Evolutionary conservation across 2,329 filamentous ascomycete genomes (phyloP).

Genomic region (Sporothrix euskadiensis): DNA sequence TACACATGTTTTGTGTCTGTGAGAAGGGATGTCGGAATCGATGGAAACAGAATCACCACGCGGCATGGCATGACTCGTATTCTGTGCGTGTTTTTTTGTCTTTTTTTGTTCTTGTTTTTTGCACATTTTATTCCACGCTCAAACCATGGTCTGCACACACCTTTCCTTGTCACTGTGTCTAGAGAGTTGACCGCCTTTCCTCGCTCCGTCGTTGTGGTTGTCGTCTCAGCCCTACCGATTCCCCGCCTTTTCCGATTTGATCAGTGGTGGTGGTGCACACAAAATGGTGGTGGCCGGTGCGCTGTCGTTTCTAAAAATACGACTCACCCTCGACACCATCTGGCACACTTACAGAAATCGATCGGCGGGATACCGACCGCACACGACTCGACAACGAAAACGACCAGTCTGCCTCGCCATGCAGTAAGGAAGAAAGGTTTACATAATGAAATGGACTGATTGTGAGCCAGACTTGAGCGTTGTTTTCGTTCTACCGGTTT

Average conservation of each 20-base stretch:
- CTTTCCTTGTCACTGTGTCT: background rate
- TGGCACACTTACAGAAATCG: background rate
- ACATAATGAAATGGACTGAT: background rate
- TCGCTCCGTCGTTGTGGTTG: background rate
- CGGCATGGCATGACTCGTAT: conserved; percentile 16
- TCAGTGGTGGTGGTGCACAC: background rate
- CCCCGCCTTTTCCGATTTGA: conserved; percentile 3
- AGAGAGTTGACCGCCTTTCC: background rate
- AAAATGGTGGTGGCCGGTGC: background rate
- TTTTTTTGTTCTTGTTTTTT: background rate
- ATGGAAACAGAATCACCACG: background rate
- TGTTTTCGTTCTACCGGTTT: background rate
- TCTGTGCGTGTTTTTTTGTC: background rate
- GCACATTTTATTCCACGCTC: background rate
- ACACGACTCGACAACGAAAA: background rate
- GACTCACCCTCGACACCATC: background rate
- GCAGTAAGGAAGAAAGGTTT: background rate
- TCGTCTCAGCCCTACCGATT: conserved; percentile 21
- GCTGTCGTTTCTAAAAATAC: conserved; percentile 10
- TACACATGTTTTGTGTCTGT: background rate
- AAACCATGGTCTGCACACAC: background rate
- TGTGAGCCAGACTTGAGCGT: background rate
- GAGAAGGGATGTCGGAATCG: background rate
- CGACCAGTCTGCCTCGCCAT: conserved; percentile 4
- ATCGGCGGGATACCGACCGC: background rate